Percentiles rank a stretch among this genome's conserved stretches.
Evolutionary conservation across 345 rosid genomes (phyloP).

Genomic region (Fremontodendron californicum): DNA sequence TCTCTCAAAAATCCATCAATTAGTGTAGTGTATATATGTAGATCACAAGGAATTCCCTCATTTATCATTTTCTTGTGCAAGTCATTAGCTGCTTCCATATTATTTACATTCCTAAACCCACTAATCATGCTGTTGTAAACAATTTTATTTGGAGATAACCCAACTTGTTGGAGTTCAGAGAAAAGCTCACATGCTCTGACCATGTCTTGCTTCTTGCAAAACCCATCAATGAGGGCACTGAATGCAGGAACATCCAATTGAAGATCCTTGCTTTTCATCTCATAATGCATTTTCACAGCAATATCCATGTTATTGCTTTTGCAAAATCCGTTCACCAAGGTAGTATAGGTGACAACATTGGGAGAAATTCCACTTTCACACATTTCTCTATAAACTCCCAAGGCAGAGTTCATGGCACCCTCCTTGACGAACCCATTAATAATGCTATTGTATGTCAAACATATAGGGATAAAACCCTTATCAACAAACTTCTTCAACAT

Average conservation of each 20-base stretch:
- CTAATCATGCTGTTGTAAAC: conserved; percentile 62
- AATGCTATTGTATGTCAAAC: conserved; percentile 57
- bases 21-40: conserved; percentile 59
- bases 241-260: conserved; percentile 51
- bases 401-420: conserved; percentile 48
- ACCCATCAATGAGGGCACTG: conserved; percentile 58
- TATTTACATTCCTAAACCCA: conserved; percentile 55
- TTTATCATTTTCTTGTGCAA: conserved; percentile 55
- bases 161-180: conserved; percentile 57
- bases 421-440: conserved; percentile 66
- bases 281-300: conserved; percentile 46
- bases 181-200: conserved; percentile 44
- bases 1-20: conserved; percentile 66
- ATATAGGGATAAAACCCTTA: conserved; percentile 41
- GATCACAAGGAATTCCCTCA: conserved; percentile 52
- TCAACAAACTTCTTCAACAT: conserved; percentile 41
- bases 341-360: conserved; percentile 58
- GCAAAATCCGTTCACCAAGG: conserved; percentile 61
- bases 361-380: conserved; percentile 49
- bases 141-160: conserved; percentile 49
- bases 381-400: conserved; percentile 53
- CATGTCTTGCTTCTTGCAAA: conserved; percentile 55
- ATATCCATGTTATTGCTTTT: conserved; percentile 40
- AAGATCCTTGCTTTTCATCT: conserved; percentile 55
- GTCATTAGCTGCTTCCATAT: conserved; percentile 63